Conservation (phyloP, 805 yeast genomes). For the Ogataea pini region DNA sequence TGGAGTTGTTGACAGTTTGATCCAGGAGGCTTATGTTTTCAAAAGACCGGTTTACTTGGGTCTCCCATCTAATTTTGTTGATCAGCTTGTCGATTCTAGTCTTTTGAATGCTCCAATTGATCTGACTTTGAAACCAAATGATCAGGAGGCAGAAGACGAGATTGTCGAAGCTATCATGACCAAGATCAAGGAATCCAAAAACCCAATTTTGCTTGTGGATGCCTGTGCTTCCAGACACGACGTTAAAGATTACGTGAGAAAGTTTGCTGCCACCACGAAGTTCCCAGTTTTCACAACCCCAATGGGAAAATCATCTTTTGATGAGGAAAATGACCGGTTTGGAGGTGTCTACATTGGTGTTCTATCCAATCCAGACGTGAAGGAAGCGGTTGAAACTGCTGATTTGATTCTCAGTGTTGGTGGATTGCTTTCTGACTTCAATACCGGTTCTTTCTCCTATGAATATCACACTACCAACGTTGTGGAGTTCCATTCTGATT, state of each 20-base stretch:
- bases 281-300: constrained; percentile 87
- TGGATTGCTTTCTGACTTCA: constrained; percentile 82
- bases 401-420: constrained; percentile 81
- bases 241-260: constrained; percentile 61
- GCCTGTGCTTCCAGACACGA: constrained; percentile 85
- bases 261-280: constrained; percentile 64
- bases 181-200: constrained; percentile 56
- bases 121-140: constrained; percentile 57
- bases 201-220: constrained; percentile 79
- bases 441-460: constrained; percentile 85
- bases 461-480: constrained; percentile 72
- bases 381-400: constrained; percentile 68
- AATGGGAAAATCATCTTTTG: constrained; percentile 82
- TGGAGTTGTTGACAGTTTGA: constrained; percentile 68
- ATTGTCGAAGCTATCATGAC: constrained; percentile 53
- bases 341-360: constrained; percentile 88
- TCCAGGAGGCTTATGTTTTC: constrained; percentile 65
- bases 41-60: constrained; percentile 86
- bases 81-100: constrained; percentile 56
- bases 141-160: constrained; percentile 61
- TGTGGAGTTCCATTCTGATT: constrained; percentile 77
- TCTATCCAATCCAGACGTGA: constrained; percentile 71
- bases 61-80: constrained; percentile 79
- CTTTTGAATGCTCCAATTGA: constrained; percentile 66
- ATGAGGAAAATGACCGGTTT: constrained; percentile 70